Conservation (phyloP, 2,329 filamentous ascomycete species). For the Fusarium anthophilum region DNA sequence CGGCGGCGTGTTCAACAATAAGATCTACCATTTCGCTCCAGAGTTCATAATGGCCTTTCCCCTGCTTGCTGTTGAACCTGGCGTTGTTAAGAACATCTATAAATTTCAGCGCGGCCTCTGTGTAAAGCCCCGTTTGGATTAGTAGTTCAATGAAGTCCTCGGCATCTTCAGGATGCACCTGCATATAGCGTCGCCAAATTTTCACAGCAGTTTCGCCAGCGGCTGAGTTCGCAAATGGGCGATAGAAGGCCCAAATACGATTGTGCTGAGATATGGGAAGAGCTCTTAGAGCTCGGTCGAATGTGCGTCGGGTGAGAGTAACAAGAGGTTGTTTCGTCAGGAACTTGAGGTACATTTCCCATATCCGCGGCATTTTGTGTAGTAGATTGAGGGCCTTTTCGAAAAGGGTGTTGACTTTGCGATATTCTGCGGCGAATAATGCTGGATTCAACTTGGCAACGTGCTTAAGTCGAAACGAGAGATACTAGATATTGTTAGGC, state of each 20-base stretch:
- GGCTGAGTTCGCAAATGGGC: conserved; percentile 89
- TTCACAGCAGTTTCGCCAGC: conserved; percentile 90
- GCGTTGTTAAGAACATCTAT: conserved; percentile 92
- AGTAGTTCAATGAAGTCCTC: conserved; percentile 96
- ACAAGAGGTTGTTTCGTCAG: conserved; percentile 91
- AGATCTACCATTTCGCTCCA: conserved; percentile 99
- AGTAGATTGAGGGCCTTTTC: conserved; percentile 91
- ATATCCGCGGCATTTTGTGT: conserved; percentile 98
- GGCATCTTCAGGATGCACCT: conserved; percentile 92
- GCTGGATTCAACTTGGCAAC: conserved; percentile 84
- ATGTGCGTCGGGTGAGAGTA: conserved; percentile 84
- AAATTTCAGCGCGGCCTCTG: conserved; percentile 90
- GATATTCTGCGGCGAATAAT: conserved; percentile 80
- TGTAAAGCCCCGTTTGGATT: conserved; percentile 82
- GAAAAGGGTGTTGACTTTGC: conserved; percentile 94
- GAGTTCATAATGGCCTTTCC: conserved; percentile 93
- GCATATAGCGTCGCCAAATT: conserved; percentile 96
- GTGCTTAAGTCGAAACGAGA: conserved; percentile 84
- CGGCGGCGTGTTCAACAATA: conserved; percentile 87
- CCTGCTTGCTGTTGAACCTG: conserved; percentile 89
- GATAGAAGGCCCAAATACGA: conserved; percentile 92
- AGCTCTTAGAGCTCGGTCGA: conserved; percentile 90
- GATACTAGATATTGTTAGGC: conserved; percentile 66
- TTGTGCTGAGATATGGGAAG: conserved; percentile 95
- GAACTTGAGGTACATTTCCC: conserved; percentile 97